Percentiles rank a stretch among this genome's conserved stretches.
Conservation (phyloP, 2,329 filamentous ascomycete genomes). For the Anisogramma anomala region DNA sequence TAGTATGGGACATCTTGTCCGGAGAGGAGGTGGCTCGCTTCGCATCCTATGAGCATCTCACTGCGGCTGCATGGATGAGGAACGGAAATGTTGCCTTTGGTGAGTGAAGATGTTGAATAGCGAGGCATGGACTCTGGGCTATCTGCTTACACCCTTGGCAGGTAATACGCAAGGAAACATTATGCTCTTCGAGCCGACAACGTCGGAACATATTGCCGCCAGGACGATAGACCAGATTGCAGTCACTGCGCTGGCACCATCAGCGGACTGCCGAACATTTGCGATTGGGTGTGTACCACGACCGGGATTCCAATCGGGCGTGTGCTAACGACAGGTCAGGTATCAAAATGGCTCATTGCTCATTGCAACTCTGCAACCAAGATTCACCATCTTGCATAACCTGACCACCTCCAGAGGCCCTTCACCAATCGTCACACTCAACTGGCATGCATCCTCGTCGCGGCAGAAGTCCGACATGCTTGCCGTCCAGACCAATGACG, state of each 20-base stretch:
- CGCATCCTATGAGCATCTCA: constrained; percentile 76
- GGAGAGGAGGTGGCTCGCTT: constrained; percentile 88
- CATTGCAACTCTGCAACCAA: constrained; percentile 77
- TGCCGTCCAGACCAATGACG: constrained; percentile 81
- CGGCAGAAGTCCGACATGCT: constrained; percentile 98
- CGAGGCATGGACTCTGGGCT: not conserved
- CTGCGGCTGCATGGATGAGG: constrained; percentile 84
- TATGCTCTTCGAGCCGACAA: constrained; percentile 86
- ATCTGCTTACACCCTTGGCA: constrained; percentile 28
- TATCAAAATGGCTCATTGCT: constrained; percentile 93
- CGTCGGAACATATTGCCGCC: constrained; percentile 82
- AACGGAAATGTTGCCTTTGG: constrained; percentile 96
- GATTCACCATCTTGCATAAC: constrained; percentile 89
- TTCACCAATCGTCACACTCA: constrained; percentile 73
- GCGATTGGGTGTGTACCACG: constrained; percentile 69
- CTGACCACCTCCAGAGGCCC: constrained; percentile 73
- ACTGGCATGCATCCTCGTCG: constrained; percentile 94
- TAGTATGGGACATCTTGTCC: constrained; percentile 92
- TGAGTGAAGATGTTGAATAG: constrained; percentile 34
- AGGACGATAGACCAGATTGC: constrained; percentile 86
- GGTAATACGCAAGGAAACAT: constrained; percentile 88
- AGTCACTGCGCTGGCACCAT: constrained; percentile 84
- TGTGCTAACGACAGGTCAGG: constrained; percentile 32
- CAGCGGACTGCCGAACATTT: constrained; percentile 83
- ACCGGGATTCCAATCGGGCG: not conserved